Evolutionary conservation across 2,329 filamentous ascomycete genomes (phyloP), one percentile per base, ranked within the genome.

Genomic region (Clarireedia sp.): DNA sequence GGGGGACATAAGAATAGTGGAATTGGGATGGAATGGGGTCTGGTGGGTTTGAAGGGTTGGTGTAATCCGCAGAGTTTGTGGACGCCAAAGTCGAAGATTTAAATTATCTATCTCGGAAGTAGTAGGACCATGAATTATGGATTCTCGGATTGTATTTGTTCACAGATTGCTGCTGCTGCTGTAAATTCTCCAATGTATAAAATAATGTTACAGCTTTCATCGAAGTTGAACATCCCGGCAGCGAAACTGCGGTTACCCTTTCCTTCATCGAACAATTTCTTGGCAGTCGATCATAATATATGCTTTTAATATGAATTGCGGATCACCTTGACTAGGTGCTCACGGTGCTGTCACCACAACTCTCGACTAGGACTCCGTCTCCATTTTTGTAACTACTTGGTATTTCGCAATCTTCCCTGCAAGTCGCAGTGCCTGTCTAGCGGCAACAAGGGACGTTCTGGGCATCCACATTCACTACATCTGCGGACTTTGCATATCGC

Each of bases 201-300:
- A 16, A 23, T 23, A 16, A 10, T 16, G 12, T 2, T 16, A 17
- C 23, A 24, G 33, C 7, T 21, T 41, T 50, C 10, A 40, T 23
- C 21, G 8, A 6, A 23, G 10, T 24, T 9, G 14, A 8, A 40
- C 43, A 40, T 49, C 83, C 80, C 80, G 1, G 70, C 76, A 0
- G 77, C 78, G 66, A 77, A 80, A 40, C n/a, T 17, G 14, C 14
- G 37, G 37, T 40, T 14, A 14, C n/a, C 1, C 3, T 5, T 40
- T 45, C 3, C 12, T 40, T 45, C 19, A 23, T 45, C 14, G 17
- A 3, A 21, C 6, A 19, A 5, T 17, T 5, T n/a, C 9, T 44
- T 21, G 16, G 17, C 40, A 17, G 14, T 10, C 37, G 37, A 40
- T 40, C n/a, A 7, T 16, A 2, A 40, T 6, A 17, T 40, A 5